Evolutionary conservation across 495 filamentous ascomycete species (phyloP), one percentile per base, ranked within the genome.

Genomic region (Evernia prunastri): DNA sequence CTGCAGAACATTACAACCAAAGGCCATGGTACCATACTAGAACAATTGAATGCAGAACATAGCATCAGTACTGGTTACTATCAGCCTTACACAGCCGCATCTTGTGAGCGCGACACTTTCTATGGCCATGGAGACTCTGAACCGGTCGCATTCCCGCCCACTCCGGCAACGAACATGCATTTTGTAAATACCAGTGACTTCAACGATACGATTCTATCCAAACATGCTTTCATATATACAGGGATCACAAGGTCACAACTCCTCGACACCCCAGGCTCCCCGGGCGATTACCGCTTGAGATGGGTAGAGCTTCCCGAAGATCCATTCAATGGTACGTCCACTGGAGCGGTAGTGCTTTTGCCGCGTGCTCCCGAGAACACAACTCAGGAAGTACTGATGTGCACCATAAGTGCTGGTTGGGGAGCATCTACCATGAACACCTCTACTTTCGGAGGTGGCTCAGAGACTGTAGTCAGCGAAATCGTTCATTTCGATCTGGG

Each of bases 351-450:
- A n/a, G 45, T 67, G 23, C 23, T 67, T 33, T 45, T 54, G 17
- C 61, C 65, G 20, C 40, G 37, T 23, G 15, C 37, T n/a, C 12
- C 42, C 18, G 56, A 1, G 1, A 67, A 49, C 18, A 25, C 39
- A 20, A 37, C 60, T 31, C 60, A 63, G 9, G 56, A 43, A 13
- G 59, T 67, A 0, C 23, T 67, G 18, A 23, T 64, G 29, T 67
- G 65, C 20, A 63, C 53, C 25, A 12, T 67, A 9, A 61, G 39
- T 42, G 60, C 65, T 54, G 65, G 65, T 6, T 67, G 65, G 65
- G 61, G 65, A 42, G 33, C 40, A 10, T 61, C 58, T 0, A 51
- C 45, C n/a, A 42, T 67, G 39, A 66, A 63, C 31, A 58, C 54
- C 51, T 63, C 59, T 18, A 47, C 45, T 39, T 58, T 39, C 18